A percentile compares a stretch with the other conserved stretches of the same genome.
Conservation (phyloP, 441 rosid genomes). For the Populus hybrid region DNA sequence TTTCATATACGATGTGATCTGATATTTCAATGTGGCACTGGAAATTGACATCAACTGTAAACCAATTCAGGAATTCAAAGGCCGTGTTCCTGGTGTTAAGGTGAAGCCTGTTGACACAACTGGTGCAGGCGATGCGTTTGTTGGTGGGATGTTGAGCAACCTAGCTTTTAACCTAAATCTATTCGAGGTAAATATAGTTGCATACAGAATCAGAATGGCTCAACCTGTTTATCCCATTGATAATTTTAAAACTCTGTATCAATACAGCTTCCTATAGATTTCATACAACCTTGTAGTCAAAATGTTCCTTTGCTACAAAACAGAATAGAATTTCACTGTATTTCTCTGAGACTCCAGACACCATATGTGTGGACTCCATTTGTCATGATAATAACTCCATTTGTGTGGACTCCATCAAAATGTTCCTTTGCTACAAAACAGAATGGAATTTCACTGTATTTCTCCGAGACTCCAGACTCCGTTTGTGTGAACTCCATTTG, state of each 20-base stretch:
- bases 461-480: neutral
- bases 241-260: neutral
- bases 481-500: neutral
- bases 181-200: neutral
- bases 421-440: neutral
- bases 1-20: neutral
- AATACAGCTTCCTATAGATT: neutral
- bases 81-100: conserved; percentile 71
- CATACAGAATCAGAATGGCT: neutral
- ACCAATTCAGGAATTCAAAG: conserved; percentile 69
- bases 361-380: neutral
- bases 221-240: neutral
- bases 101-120: conserved; percentile 90
- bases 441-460: neutral
- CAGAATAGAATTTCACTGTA: neutral
- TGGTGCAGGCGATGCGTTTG: conserved; percentile 97
- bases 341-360: neutral
- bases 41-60: neutral
- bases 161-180: neutral
- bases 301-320: neutral
- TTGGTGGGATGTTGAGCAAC: conserved; percentile 56
- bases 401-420: neutral
- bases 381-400: neutral
- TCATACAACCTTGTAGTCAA: neutral
- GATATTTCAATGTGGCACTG: too few relatives aligned